Conservation (phyloP, 2,329 filamentous ascomycete species). For the Boeremia exigua region DNA sequence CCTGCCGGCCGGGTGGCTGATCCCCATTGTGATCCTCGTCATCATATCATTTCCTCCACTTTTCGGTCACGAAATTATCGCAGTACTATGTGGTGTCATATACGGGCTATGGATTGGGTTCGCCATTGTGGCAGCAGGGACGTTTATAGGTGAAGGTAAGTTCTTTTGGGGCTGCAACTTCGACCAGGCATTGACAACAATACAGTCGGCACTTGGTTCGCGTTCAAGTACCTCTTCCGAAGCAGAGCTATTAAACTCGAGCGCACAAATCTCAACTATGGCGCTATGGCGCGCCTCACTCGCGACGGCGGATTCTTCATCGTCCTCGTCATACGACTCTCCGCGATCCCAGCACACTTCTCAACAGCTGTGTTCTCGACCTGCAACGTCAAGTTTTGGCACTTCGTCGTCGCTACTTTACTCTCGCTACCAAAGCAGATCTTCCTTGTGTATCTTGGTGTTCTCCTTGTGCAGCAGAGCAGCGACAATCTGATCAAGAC, state of each 20-base stretch:
- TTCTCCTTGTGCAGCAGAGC: slow-evolving; percentile 39
- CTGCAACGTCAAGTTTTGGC: slow-evolving; percentile 47
- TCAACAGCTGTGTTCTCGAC: slow-evolving; percentile 46
- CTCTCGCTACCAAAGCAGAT: slow-evolving; percentile 45
- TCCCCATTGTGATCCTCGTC: slow-evolving; percentile 43
- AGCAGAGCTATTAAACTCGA: slow-evolving; percentile 41
- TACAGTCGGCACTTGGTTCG: slow-evolving; percentile 45
- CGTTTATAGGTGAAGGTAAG: slow-evolving; percentile 45
- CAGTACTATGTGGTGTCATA: slow-evolving; percentile 43
- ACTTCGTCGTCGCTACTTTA: slow-evolving; percentile 43
- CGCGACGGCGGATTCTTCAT: slow-evolving; percentile 45
- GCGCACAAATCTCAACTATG: slow-evolving; percentile 46
- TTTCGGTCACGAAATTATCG: slow-evolving; percentile 45
- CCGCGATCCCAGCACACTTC: slow-evolving; percentile 45
- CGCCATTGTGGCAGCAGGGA: slow-evolving; percentile 42
- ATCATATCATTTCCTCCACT: slow-evolving; percentile 45
- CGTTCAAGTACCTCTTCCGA: slow-evolving; percentile 42
- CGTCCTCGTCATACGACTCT: slow-evolving; percentile 43
- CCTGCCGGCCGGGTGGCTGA: slow-evolving; percentile 44
- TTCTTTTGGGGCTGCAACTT: too few relatives aligned
- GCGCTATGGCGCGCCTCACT: slow-evolving; percentile 43
- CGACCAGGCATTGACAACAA: slow-evolving; percentile 15
- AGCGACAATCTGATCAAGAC: slow-evolving; percentile 34
- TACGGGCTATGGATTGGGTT: slow-evolving; percentile 46
- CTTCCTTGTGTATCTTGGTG: slow-evolving; percentile 45